Conservation (phyloP, 345 rosid genomes). For the Aurinia saxatilis region DNA sequence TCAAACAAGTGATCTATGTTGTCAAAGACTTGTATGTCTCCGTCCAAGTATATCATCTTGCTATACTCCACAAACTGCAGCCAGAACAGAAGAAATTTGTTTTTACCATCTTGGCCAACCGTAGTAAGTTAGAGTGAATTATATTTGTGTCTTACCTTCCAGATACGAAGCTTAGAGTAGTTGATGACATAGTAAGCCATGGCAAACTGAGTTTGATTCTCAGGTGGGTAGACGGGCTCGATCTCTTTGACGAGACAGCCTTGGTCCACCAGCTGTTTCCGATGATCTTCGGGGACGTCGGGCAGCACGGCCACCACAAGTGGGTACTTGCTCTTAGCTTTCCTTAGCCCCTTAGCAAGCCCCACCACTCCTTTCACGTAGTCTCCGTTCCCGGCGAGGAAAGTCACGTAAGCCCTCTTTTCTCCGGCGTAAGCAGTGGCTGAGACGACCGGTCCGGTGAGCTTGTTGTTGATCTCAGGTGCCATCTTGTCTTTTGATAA, state of each 20-base stretch:
- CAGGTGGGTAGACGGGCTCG: conserved; percentile 58
- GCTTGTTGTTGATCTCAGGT: conserved; percentile 15
- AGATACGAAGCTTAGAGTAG: conserved; percentile 76
- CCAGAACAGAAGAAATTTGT: too few relatives aligned
- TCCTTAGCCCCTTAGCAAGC: conserved; percentile 65
- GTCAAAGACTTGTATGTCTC: conserved; percentile 69
- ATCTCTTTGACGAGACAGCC: conserved; percentile 60
- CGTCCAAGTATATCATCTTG: conserved; percentile 70
- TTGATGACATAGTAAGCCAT: conserved; percentile 77
- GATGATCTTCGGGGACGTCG: conserved; percentile 62
- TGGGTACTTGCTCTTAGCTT: conserved; percentile 46
- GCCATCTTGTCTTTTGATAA: conserved; percentile 12
- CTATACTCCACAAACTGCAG: conserved; percentile 59
- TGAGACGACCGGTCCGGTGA: neutral
- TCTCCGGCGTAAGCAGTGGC: conserved; percentile 19
- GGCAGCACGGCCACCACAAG: conserved; percentile 57
- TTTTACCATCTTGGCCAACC: too few relatives aligned
- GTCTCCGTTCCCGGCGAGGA: conserved; percentile 64
- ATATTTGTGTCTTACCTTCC: too few relatives aligned
- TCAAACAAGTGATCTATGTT: conserved; percentile 71
- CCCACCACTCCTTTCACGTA: conserved; percentile 69
- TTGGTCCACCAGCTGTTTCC: conserved; percentile 41
- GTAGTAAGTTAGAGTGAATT: too few relatives aligned
- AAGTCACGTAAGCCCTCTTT: conserved; percentile 44
- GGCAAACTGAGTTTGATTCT: conserved; percentile 63